Base-by-base conservation (phyloP, 2,329 filamentous ascomycete species). In the Diaporthe citriasiana region DNA sequence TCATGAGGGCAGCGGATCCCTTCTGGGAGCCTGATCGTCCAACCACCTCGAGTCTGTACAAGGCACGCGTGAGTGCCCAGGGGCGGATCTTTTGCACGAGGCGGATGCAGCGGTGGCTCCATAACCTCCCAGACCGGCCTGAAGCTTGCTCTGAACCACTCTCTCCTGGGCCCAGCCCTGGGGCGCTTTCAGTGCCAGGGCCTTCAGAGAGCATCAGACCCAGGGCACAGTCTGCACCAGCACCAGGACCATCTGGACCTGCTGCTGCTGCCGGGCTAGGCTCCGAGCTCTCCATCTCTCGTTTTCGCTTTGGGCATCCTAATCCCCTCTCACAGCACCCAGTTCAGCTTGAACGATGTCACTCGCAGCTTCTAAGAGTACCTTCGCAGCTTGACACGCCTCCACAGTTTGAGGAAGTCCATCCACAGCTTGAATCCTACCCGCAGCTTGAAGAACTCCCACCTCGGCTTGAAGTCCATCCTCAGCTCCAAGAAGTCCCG, bases 251-350 rank as follows among this genome's bases (percentile, higher is more conserved):
- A 35, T 7, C 63, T 35, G 40, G n/a, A 42, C 19, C 19, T 47
- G 22, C 35, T 33, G 35, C 70, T 51, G 12, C 70, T 50, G 17
- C 42, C 17, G 56, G 15, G 35, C 45, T 42, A 45, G n/a, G 25
- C 63, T 59, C 33, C 50, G 13, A 53, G n/a, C 35, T 47, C n/a
- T 40, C 63, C n/a, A 12, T 22, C 19, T n/a, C 65, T 40, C 27
- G 8, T 38, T n/a, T n/a, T 35, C 25, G 25, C 13, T 25, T 45
- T 15, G 50, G 72, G 9, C 74, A 75, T 25, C 68, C 71, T 35
- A 74, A 75, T 25, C 74, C 74, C 19, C 72, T 75, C 13, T 55
- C 57, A 30, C 71, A 73, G 53, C 74, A 75, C 71, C 74, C 74
- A 1, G 47, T 75, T 17, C 6, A 55, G 22, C 27, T 71, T 35